Percentiles rank a stretch among this genome's conserved stretches.
phyloP scores from a whole-genome alignment of 441 rosid species.

The Brassica balearica region DNA sequence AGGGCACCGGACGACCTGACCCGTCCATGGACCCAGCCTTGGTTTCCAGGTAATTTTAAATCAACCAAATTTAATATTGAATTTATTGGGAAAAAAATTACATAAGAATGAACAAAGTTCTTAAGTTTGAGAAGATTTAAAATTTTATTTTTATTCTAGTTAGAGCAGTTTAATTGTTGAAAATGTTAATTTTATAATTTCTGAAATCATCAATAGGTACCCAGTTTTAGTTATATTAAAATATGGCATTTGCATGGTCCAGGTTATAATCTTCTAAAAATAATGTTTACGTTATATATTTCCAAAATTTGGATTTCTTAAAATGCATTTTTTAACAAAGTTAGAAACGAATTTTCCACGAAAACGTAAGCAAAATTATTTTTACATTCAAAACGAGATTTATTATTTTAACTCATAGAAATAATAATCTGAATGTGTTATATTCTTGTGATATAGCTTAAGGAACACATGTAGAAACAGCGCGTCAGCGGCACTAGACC shows the following conservation, averaged over 20 bases:
- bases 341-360: neutral
- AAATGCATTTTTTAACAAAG: neutral
- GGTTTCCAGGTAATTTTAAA: slow-evolving; percentile 38
- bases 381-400: neutral
- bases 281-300: neutral
- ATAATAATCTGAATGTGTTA: neutral
- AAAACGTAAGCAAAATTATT: neutral
- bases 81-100: neutral
- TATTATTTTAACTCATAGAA: neutral
- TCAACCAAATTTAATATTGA: neutral
- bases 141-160: neutral
- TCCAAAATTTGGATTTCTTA: neutral
- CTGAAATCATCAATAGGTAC: neutral
- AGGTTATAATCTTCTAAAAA: neutral
- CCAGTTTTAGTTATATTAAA: neutral
- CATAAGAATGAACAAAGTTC: neutral
- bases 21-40: slow-evolving; percentile 58
- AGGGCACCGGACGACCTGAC: slow-evolving; percentile 55
- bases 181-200: neutral
- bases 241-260: neutral
- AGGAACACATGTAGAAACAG: slow-evolving; percentile 49
- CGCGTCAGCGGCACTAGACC: slow-evolving; percentile 65
- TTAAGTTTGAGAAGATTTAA: neutral
- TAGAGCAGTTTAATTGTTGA: neutral
- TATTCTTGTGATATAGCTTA: slow-evolving; percentile 38